Base-by-base conservation (phyloP, 495 filamentous ascomycete species). In the Tuber magnatum region DNA sequence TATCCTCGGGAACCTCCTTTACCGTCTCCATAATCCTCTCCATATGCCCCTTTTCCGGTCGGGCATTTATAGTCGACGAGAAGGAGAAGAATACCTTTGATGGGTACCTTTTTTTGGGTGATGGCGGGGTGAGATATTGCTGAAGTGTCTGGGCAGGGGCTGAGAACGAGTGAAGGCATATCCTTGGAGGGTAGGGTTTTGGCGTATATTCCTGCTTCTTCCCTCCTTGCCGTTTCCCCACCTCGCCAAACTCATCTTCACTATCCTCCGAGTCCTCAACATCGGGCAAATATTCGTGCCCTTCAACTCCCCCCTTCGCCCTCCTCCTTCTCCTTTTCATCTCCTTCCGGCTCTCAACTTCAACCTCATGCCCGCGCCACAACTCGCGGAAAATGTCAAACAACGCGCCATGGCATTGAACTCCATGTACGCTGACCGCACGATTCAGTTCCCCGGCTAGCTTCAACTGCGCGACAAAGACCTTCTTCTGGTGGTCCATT, bases 91-190 rank as follows among this genome's bases (percentile, higher is more conserved):
- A 99, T 14, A 97, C 86, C 48, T 90, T 86, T 4, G 89, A 79
- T 42, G 81, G 81, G 39, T 80, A 82, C 42, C 73, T 69, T 28
- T 68, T 80, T 56, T 80, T 89, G 0, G 96, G 94, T 35, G 95
- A 88, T 0, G 89, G 87, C 3, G 88, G 89, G 77, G 91, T 85
- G 75, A 93, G 83, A 77, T 96, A 97, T 82, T 94, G 93, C 69
- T 87, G 91, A 42, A 97, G 80, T 40, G 89, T 87, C 56, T 95
- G 90, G 35, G 88, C 84, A n/a, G 92, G 88, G 0, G 94, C 96
- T 44, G 92, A 94, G 82, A 92, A 99, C 0, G 94, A 97, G 84
- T 99, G 95, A 79, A 99, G 87, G 81, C 95, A 99, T 79, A 98
- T 91, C 44, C 94, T 88, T 2, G 94, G 94, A 14, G 95, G 95